Evolutionary conservation across 2,329 filamentous ascomycete species (phyloP).

Genomic region (Oidium heveae): DNA sequence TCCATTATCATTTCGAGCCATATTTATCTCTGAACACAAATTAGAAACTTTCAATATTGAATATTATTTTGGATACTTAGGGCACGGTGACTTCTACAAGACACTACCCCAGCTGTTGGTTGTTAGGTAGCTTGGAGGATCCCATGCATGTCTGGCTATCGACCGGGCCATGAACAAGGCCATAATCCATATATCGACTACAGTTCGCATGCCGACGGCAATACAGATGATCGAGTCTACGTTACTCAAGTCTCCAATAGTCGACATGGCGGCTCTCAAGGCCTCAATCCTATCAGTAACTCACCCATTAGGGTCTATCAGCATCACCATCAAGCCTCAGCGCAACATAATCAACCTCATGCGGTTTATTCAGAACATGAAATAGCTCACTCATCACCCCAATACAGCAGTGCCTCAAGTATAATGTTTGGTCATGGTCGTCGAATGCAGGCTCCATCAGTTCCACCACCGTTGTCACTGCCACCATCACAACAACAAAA

Average conservation of each 20-base stretch:
- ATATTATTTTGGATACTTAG: background rate
- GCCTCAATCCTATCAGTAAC: slow-evolving; percentile 11
- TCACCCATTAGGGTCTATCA: slow-evolving; percentile 21
- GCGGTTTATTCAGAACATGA: slow-evolving; percentile 31
- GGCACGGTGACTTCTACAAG: background rate
- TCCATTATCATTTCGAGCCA: no score
- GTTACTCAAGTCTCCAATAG: slow-evolving; percentile 20
- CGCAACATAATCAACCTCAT: slow-evolving; percentile 21
- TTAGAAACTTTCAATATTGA: no score
- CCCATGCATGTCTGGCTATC: slow-evolving; percentile 39
- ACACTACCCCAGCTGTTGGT: background rate
- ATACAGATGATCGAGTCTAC: slow-evolving; percentile 39
- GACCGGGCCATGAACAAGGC: slow-evolving; percentile 26
- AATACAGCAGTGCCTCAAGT: slow-evolving; percentile 22
- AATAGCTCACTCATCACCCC: slow-evolving; percentile 24
- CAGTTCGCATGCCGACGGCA: slow-evolving; percentile 39
- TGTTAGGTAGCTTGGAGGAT: slow-evolving; percentile 33
- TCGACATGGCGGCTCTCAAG: slow-evolving; percentile 12
- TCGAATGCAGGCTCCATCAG: slow-evolving; percentile 25
- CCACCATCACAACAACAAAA: slow-evolving; percentile 7
- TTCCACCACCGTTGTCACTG: slow-evolving; percentile 16
- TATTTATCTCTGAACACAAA: no score
- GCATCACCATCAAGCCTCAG: slow-evolving; percentile 20
- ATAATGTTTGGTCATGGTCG: slow-evolving; percentile 23
- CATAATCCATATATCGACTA: slow-evolving; percentile 45